Base-by-base conservation (phyloP, 2,329 filamentous ascomycete genomes). In the Massarina eburnea region DNA sequence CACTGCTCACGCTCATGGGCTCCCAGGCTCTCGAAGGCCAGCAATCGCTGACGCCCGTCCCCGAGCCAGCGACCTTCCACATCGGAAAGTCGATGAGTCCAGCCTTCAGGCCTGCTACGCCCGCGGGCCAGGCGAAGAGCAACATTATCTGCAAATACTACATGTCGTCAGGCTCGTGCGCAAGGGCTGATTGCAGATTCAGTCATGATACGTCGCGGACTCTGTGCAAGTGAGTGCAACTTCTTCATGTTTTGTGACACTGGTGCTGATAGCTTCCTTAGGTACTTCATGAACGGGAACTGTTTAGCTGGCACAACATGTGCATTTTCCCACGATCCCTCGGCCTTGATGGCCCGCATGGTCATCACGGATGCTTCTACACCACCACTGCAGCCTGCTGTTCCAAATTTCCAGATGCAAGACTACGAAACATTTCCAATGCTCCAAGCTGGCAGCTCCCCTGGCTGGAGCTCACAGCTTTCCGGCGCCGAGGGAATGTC, bases 81-180 rank as follows among this genome's bases (percentile, higher is more conserved):
- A 89, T 97, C 48, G 94, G 94, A 41, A 96, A 96, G 67, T 95
- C 90, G 15, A 89, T 96, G 77, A 83, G 83, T 33, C 81, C 88
- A 10, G 80, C 83, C 15, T 82, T 78, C 36, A 77, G 91, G 27
- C 89, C 91, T 14, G 76, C 81, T 8, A 95, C 91, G 1, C 91
- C 92, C 2, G 82, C 83, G 19, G 81, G 83, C 19, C 85, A 88
- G 62, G 80, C 86, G 58, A 92, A 91, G 69, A 90, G 88, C 52
- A 87, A 90, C 20, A 86, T 96, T 30, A 89, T 97, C 33, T 99
- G 94, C 81, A 95, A 96, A 72, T 99, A 97, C 71, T 97, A 91
- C 78, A 77, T 99, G 53, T 92, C 91, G 8, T 95, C 88, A 7
- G 94, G 94, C n/a, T 89, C 94, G 70, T 99, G 94, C 69, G 84